Evolutionary conservation across 2,329 filamentous ascomycete genomes (phyloP).

Genomic region (Stagonosporopsis vannaccii): DNA sequence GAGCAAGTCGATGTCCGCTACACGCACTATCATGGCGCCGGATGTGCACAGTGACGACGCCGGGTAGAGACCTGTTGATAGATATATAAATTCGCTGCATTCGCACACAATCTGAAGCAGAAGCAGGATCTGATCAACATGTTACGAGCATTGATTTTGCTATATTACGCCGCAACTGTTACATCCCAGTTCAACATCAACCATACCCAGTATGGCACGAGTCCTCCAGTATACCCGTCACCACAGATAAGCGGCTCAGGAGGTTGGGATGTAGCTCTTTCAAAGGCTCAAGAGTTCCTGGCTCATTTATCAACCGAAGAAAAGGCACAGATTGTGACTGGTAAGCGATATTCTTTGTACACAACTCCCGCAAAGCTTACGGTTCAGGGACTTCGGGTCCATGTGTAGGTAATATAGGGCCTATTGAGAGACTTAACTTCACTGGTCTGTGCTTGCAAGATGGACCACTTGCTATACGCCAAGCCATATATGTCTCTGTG

Average conservation of each 20-base stretch:
- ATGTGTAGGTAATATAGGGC: slow-evolving; percentile 47
- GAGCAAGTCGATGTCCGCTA: slow-evolving; percentile 2
- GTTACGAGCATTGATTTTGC: slow-evolving; percentile 1
- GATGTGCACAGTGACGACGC: not conserved
- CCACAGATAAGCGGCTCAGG: slow-evolving; percentile 36
- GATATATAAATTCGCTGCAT: not conserved
- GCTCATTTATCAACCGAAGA: slow-evolving; percentile 33
- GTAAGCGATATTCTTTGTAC: slow-evolving; percentile 4
- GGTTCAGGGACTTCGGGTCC: slow-evolving; percentile 32
- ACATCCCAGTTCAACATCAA: slow-evolving; percentile 29
- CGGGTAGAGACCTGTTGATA: not conserved
- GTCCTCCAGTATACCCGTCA: slow-evolving; percentile 39
- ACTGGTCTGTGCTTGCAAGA: slow-evolving; percentile 52
- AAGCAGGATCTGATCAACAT: not conserved
- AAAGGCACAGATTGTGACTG: slow-evolving; percentile 38
- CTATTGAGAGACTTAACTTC: slow-evolving; percentile 49
- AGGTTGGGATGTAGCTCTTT: slow-evolving; percentile 37
- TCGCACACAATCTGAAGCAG: not conserved
- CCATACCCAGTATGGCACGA: slow-evolving; percentile 37
- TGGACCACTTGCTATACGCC: slow-evolving; percentile 46
- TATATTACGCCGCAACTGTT: slow-evolving; percentile 3
- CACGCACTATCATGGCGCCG: not conserved
- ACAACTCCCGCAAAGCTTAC: not conserved
- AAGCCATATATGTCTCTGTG: slow-evolving; percentile 17
- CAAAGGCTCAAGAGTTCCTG: slow-evolving; percentile 32